Evolutionary conservation across 2,329 filamentous ascomycete genomes (phyloP).

Genomic region (Fusarium heterosporum): DNA sequence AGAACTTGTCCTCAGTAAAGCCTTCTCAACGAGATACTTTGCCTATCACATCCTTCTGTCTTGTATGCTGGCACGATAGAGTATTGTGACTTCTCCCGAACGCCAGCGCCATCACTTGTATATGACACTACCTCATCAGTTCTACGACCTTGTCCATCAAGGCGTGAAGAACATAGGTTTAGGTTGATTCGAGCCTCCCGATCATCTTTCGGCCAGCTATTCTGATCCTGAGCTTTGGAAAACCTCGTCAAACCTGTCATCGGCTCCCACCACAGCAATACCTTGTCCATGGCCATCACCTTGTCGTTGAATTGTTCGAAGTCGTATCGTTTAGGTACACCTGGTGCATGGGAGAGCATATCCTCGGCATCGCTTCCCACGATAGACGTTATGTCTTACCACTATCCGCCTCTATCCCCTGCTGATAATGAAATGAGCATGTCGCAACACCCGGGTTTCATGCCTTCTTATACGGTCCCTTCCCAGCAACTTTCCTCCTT

Average conservation of each 20-base stretch:
- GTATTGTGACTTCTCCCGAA: slow-evolving; percentile 29
- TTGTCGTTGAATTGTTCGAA: slow-evolving; percentile 28
- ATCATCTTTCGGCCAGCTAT: slow-evolving; percentile 11
- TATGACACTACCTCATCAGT: slow-evolving; percentile 3
- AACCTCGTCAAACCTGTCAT: slow-evolving; percentile 4
- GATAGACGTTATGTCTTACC: slow-evolving; percentile 58
- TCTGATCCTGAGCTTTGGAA: slow-evolving; percentile 1
- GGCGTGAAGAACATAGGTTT: slow-evolving; percentile 8
- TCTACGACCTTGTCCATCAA: slow-evolving; percentile 12
- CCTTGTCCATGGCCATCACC: slow-evolving; percentile 39
- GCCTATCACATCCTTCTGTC: slow-evolving; percentile 21
- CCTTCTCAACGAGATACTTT: slow-evolving; percentile 18
- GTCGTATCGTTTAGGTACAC: slow-evolving; percentile 17
- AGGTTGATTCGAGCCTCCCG: slow-evolving; percentile 13
- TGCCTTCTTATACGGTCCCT: slow-evolving; percentile 49
- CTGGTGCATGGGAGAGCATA: slow-evolving; percentile 21
- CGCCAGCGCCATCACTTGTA: slow-evolving; percentile 23
- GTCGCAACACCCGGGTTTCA: slow-evolving; percentile 53
- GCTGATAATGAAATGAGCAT: slow-evolving; percentile 58
- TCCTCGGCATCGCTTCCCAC: slow-evolving; percentile 29
- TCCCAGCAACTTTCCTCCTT: slow-evolving; percentile 48
- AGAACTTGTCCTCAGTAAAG: slow-evolving; percentile 4
- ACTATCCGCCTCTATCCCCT: slow-evolving; percentile 59
- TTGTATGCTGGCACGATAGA: slow-evolving; percentile 30
- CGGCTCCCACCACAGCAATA: not conserved